Evolutionary conservation across 73 alveolate species (phyloP), one percentile per base, ranked within the genome.

Genomic region (Tetrahymena borealis): DNA sequence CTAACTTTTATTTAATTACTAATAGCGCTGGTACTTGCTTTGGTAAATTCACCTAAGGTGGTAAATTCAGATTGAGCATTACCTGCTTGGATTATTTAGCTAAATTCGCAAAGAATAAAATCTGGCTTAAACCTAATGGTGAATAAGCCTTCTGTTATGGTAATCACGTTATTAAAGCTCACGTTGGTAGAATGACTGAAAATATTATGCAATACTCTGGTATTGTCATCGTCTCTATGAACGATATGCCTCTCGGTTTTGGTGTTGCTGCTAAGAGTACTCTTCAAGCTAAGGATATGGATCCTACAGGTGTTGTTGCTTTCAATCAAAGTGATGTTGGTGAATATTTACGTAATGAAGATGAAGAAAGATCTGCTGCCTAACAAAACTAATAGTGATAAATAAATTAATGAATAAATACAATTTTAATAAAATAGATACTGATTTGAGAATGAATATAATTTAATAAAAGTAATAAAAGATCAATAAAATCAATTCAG

Each of bases 81-180:
- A 98, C 99, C 37, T 98, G 99, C 41, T 96, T 98, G 92, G 99
- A 98, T 95, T 96, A 96, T 93, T 96, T 98, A 60, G 99, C 99
- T 11, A 98, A 97, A 94, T 98, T 96, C 94, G 99, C 99, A 24
- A 98, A 98, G 96, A 97, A 96, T 96, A 98, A 98, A 96, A 97
- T 98, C 42, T 98, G 99, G 99, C 96, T 98, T 42, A 98, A 98
- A 91, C 99, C 99, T 78, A 97, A 97, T 85, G 99, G 99, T 16
- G 99, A 98, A 94, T 98, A 98, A 95, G 95, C 98, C 79, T 98
- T 91, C 95, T 95, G 98, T 91, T 98, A 98, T 94, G 99, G 99
- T 43, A 98, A 98, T 94, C 99, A 98, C 95, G 97, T 98, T 13
- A 96, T 97, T 37, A 98, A 98, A 96, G 95, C 95, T 28, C 92